Evolutionary conservation across 495 filamentous ascomycete genomes (phyloP).

Genomic region (Penicillium waksmanii): DNA sequence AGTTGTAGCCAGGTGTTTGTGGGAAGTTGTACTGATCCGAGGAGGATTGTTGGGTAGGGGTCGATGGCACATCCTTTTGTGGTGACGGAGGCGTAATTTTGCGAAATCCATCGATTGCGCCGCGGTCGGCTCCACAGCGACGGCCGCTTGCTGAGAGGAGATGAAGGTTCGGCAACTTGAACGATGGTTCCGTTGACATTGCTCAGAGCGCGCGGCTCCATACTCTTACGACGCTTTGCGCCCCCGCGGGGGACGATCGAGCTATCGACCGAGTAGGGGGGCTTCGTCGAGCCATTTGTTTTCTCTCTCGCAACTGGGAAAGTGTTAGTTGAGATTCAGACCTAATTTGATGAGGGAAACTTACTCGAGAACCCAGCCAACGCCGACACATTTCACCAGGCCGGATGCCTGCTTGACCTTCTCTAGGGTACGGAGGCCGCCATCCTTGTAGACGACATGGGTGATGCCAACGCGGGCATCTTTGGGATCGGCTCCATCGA

Average conservation of each 20-base stretch:
- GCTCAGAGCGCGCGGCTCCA: conserved; percentile 81
- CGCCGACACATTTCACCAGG: conserved; percentile 80
- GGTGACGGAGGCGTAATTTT: conserved; percentile 36
- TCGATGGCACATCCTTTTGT: conserved; percentile 22
- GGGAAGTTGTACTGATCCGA: conserved; percentile 33
- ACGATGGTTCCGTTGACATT: conserved; percentile 70
- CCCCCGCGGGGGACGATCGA: conserved; percentile 75
- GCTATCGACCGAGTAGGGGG: conserved; percentile 70
- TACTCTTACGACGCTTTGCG: conserved; percentile 80
- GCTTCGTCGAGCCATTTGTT: conserved; percentile 73
- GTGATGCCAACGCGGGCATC: conserved; percentile 77
- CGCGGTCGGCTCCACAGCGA: conserved; percentile 36
- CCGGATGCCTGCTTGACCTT: conserved; percentile 78
- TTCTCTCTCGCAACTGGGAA: conserved; percentile 73
- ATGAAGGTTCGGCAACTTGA: conserved; percentile 31
- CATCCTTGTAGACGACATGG: conserved; percentile 95
- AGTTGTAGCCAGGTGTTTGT: conserved; percentile 39
- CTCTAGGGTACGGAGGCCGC: conserved; percentile 81
- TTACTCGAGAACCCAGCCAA: conserved; percentile 88
- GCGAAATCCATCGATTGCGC: conserved; percentile 42
- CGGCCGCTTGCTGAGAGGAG: conserved; percentile 32
- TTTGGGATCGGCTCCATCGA: conserved; percentile 34
- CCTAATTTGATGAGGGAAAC: conserved; percentile 21
- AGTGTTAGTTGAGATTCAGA: neutral
- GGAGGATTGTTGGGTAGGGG: conserved; percentile 27